These are phyloP conservation scores for Erodium texanum DNA, from an alignment of 441 rosid genomes.

Conservation along the genomic window DNA sequence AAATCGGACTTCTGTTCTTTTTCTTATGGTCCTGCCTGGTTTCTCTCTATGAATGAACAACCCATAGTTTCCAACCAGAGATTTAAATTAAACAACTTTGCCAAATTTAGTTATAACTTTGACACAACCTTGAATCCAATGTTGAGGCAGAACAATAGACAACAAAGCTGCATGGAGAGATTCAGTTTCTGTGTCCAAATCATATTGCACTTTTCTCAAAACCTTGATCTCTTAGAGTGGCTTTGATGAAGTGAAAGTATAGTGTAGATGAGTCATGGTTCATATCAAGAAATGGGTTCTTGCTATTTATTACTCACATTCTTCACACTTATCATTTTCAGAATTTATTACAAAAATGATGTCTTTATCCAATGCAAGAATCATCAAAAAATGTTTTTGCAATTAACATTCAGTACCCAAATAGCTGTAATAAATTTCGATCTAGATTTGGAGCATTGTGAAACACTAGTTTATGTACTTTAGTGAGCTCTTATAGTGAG, in stretches of 20 bases:
- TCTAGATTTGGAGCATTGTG: not conserved
- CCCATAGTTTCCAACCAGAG: no score
- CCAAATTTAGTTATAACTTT: no score
- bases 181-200: no score
- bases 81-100: no score
- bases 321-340: not conserved
- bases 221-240: not conserved
- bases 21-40: not conserved
- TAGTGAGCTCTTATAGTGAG: not conserved
- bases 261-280: not conserved
- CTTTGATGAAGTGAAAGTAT: not conserved
- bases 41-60: not conserved
- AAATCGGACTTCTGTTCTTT: not conserved
- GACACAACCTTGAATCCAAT: no score
- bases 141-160: no score
- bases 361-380: not conserved
- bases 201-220: no score
- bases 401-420: no score
- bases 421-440: not conserved
- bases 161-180: no score
- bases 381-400: no score
- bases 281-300: not conserved
- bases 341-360: no score
- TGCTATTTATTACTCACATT: not conserved
- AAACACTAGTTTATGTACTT: not conserved